Conservation (phyloP, 805 yeast species). For the Ogataea ganodermae region DNA sequence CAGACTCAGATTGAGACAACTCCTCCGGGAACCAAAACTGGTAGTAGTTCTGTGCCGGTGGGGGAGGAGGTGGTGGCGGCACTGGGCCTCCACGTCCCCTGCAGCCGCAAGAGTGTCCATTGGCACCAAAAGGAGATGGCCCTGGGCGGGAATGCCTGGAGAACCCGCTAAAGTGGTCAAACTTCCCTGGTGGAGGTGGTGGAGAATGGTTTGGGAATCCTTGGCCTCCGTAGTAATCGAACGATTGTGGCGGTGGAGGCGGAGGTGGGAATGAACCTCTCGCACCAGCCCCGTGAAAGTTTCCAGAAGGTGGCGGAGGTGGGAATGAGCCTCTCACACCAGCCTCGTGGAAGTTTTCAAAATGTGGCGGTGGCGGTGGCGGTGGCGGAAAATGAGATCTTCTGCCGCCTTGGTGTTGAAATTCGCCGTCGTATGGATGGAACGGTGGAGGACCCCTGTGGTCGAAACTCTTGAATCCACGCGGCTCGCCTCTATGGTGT, state of each 20-base stretch:
- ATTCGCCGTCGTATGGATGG: not conserved
- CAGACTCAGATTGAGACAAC: constrained; percentile 5
- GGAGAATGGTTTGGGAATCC: no score
- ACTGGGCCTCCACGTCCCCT: not conserved
- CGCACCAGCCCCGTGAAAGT: not conserved
- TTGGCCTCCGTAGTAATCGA: constrained; percentile 1
- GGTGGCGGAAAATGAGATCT: not conserved
- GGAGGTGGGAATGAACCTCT: not conserved
- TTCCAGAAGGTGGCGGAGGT: not conserved
- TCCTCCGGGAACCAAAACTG: not conserved
- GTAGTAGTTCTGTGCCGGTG: not conserved
- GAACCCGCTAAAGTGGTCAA: not conserved
- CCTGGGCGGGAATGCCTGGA: not conserved
- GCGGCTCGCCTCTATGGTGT: not conserved
- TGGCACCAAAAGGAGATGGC: constrained; percentile 3
- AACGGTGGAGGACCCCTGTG: not conserved
- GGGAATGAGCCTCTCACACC: not conserved
- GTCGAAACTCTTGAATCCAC: not conserved
- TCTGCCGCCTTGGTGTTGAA: not conserved
- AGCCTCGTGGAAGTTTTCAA: not conserved
- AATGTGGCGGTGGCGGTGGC: constrained; percentile 4
- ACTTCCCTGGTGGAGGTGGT: constrained; percentile 10
- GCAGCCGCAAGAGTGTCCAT: not conserved
- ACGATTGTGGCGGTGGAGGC: constrained; percentile 5
- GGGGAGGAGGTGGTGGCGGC: constrained; percentile 6